Evolutionary conservation across 176 grass and related monocot species (phyloP), one percentile per base, ranked within the genome.

Genomic region (Bromus sterilis): DNA sequence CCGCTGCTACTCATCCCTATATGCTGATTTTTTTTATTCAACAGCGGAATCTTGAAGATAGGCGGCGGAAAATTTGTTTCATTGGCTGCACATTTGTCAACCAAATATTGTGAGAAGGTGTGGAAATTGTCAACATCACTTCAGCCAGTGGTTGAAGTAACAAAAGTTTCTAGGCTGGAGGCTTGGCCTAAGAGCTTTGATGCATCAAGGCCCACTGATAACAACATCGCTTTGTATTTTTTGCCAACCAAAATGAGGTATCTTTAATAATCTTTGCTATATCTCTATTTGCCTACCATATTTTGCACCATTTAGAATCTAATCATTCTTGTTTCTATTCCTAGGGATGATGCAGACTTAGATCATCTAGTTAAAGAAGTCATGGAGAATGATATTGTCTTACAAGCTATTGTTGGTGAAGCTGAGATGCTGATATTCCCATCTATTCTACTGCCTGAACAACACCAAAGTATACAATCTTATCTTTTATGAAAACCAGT

Each of bases 141-240:
- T 42, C 67, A 16, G 16, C 28, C 72, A 2, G 5, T 94, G 7
- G 24, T 94, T 34, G 6, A 83, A 81, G 12, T 85, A 41, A 42
- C 28, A 64, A 89, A 77, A 35, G 10, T 92, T 67, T 78, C 74
- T 39, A 90, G 86, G 41, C 63, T 39, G 3, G 71, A 78, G 43
- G 83, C 29, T 23, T 92, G 89, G 89, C 94, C 89, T 59, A 94
- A 84, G 83, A 82, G 44, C 29, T 90, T 83, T 23, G 39, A 91
- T 14, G 57, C 14, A 64, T 90, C 77, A 78, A 66, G 20, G 33
- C 92, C 83, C 5, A 94, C 29, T 34, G 85, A 39, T 31, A 23
- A 83, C 5, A 56, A n/a, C 37, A 89, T 94, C 77, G 94, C 87
- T 10, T 80, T 94, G 28, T 92, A 80, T 85, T 94, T 94, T 29